These are phyloP conservation scores for Populus alba DNA, from an alignment of 345 rosid species.

Conservation along the genomic window DNA sequence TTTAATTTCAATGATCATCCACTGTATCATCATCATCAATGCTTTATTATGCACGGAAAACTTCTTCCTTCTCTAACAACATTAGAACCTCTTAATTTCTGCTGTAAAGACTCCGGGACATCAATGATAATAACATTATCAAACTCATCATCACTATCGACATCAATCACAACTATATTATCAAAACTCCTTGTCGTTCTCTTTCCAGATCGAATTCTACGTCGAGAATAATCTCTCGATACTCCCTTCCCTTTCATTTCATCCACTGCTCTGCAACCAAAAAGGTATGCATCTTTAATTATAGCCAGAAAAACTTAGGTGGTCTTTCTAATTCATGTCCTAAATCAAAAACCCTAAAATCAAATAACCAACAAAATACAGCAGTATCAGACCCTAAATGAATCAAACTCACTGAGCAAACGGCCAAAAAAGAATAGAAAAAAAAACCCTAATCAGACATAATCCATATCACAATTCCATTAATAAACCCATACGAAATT, in stretches of 20 bases:
- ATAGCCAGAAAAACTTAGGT: no score
- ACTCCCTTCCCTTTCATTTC: conserved; percentile 40
- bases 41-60: conserved; percentile 46
- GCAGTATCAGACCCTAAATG: no score
- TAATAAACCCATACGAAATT: background rate
- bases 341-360: background rate
- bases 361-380: background rate
- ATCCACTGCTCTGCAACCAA: background rate
- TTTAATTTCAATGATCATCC: conserved; percentile 19
- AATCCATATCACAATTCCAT: background rate
- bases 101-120: conserved; percentile 48
- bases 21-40: conserved; percentile 55
- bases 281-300: background rate
- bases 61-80: conserved; percentile 29
- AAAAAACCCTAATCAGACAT: background rate
- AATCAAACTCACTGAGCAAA: background rate
- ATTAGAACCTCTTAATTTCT: conserved; percentile 34
- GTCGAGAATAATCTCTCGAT: conserved; percentile 40
- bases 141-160: conserved; percentile 39
- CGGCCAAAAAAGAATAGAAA: background rate
- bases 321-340: background rate
- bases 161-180: conserved; percentile 62
- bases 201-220: conserved; percentile 42
- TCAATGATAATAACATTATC: conserved; percentile 63
- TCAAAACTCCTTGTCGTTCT: conserved; percentile 31